These are phyloP conservation scores for Fistulifera solaris DNA, from an alignment of 108 stramenopile genomes.

Conservation along the genomic window DNA sequence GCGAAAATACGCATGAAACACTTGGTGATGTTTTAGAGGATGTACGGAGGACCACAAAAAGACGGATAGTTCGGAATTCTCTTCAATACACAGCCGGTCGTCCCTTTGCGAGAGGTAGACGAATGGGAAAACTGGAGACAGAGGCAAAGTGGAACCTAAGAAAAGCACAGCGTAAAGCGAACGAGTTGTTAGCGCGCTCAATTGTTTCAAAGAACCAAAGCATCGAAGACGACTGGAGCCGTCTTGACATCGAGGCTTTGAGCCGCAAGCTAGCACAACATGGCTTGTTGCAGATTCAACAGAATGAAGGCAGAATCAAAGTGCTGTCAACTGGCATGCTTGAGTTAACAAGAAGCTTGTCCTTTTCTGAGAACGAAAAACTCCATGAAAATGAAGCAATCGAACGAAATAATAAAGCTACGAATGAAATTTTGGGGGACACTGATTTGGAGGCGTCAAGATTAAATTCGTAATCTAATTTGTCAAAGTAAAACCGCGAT, in stretches of 20 bases:
- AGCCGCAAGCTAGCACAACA: conserved; percentile 22
- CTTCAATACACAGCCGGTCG: conserved; percentile 48
- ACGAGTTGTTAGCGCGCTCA: conserved; percentile 36
- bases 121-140: conserved; percentile 61
- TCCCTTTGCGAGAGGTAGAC: conserved; percentile 60
- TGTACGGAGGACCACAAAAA: conserved; percentile 48
- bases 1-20: conserved; percentile 49
- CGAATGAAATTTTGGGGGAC: too few species aligned
- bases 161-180: conserved; percentile 41
- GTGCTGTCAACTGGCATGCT: too few species aligned
- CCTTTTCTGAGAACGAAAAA: too few species aligned
- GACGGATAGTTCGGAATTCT: conserved; percentile 41
- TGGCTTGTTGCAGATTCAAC: too few species aligned
- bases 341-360: too few species aligned
- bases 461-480: too few species aligned
- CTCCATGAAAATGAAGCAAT: too few species aligned
- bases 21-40: conserved; percentile 40
- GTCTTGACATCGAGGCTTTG: conserved; percentile 34
- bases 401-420: too few species aligned
- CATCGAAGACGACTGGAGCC: conserved; percentile 55
- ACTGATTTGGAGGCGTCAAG: too few species aligned
- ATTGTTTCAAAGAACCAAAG: conserved; percentile 11
- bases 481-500: too few species aligned
- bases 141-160: conserved; percentile 59
- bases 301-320: too few species aligned